These are phyloP conservation scores for Fusarium poae DNA, from an alignment of 2,329 filamentous ascomycete species.

Conservation along the genomic window DNA sequence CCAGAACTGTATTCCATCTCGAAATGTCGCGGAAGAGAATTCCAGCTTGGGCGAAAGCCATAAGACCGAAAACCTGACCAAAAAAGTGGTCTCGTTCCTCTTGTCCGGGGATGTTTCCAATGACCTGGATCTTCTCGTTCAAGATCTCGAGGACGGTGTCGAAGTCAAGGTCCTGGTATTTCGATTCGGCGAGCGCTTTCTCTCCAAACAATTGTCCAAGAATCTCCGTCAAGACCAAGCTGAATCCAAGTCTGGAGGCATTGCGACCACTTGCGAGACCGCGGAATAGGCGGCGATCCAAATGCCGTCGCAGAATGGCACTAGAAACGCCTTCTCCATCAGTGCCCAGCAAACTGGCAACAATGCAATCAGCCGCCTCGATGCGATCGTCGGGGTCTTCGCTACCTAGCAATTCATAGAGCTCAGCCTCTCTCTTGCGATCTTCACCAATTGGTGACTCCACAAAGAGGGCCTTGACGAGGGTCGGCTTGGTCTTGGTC, in stretches of 20 bases:
- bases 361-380: constrained; percentile 69
- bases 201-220: constrained; percentile 76
- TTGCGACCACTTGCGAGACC: constrained; percentile 92
- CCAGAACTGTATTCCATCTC: constrained; percentile 76
- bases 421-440: constrained; percentile 67
- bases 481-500: constrained; percentile 44
- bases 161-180: constrained; percentile 68
- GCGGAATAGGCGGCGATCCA: constrained; percentile 79
- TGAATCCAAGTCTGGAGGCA: constrained; percentile 89
- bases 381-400: constrained; percentile 69
- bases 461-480: constrained; percentile 61
- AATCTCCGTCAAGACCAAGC: constrained; percentile 86
- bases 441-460: constrained; percentile 66
- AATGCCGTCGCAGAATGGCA: constrained; percentile 67
- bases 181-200: constrained; percentile 58
- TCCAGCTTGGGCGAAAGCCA: constrained; percentile 85
- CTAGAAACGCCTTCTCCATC: constrained; percentile 64
- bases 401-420: constrained; percentile 73
- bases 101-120: constrained; percentile 70
- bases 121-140: constrained; percentile 66
- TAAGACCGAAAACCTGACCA: constrained; percentile 87
- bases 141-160: constrained; percentile 67
- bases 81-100: constrained; percentile 89
- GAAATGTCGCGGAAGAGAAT: constrained; percentile 73
- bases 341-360: constrained; percentile 64